A percentile compares a stretch with the other conserved stretches of the same genome.
These are phyloP conservation scores for Didymella arachidicola DNA, from an alignment of 2,329 filamentous ascomycete species.

Conservation along the genomic window DNA sequence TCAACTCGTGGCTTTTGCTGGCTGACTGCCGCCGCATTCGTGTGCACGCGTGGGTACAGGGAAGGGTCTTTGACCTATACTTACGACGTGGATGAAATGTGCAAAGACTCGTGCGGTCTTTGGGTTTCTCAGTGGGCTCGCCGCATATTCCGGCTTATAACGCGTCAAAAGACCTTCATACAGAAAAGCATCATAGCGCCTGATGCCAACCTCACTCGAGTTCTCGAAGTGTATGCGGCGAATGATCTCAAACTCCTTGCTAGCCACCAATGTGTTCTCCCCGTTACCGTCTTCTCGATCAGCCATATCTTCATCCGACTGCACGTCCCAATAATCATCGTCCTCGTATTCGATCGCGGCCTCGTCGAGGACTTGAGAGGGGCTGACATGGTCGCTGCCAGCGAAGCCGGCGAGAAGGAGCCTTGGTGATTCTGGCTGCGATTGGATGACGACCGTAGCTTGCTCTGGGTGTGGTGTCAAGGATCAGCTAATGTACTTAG, in stretches of 20 bases:
- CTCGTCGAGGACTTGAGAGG: slow-evolving; percentile 48
- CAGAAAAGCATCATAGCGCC: slow-evolving; percentile 58
- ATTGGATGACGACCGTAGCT: slow-evolving; percentile 25
- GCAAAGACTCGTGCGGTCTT: slow-evolving; percentile 84
- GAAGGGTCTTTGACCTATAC: slow-evolving; percentile 1
- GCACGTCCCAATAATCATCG: slow-evolving; percentile 60
- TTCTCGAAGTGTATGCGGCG: slow-evolving; percentile 48
- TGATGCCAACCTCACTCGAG: slow-evolving; percentile 47
- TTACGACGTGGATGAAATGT: slow-evolving; percentile 81
- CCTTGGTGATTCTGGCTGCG: slow-evolving; percentile 27
- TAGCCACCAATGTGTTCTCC: slow-evolving; percentile 34
- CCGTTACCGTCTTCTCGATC: slow-evolving; percentile 32
- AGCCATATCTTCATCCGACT: slow-evolving; percentile 57
- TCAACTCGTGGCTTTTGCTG: not conserved
- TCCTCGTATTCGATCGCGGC: slow-evolving; percentile 56
- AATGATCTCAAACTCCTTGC: slow-evolving; percentile 48
- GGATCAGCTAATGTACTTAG: slow-evolving; percentile 31
- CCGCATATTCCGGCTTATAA: slow-evolving; percentile 57
- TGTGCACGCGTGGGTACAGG: not conserved
- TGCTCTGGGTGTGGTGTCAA: slow-evolving; percentile 35
- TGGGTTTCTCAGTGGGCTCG: slow-evolving; percentile 76
- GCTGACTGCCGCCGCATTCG: not conserved
- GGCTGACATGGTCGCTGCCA: slow-evolving; percentile 51
- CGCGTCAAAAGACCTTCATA: slow-evolving; percentile 56
- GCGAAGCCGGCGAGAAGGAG: slow-evolving; percentile 45